Base-by-base conservation (phyloP, 2,329 filamentous ascomycete genomes). In the Aspergillus sp. region DNA sequence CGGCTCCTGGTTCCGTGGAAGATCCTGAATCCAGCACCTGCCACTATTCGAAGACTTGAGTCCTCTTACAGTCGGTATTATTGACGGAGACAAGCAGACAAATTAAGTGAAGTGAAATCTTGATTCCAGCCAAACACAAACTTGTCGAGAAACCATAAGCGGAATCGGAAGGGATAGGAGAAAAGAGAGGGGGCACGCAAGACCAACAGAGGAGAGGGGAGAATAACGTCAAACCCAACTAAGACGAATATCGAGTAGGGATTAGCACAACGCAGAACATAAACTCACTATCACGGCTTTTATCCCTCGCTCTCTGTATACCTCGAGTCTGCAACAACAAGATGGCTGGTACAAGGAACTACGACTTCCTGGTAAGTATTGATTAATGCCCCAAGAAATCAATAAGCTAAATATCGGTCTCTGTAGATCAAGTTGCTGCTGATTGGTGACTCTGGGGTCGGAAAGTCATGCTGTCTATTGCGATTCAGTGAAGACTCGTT, bases 321-420 rank as follows among this genome's bases (percentile, higher is more conserved):
- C 41, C 36, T 50, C 21, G 23, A 55, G 21, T 39, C 15, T 50
- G 25, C 32, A 21, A 48, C 36, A 59, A 19, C 66, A 75, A 56
- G 60, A 99, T 99, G 95, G 93, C 95, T 74, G 92, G 91, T 79
- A 96, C 94, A 84, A 89, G 95, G 80, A 99, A 99, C 84, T 99
- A 99, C 82, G 95, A 99, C 80, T 98, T 98, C 80, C 85, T 99
- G 81, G 94, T 98, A 89, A 75, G 89, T 80, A 30, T 19, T 39
- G 15, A 25, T 30, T 19, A 32, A 25, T 28, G 25, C 63, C 15
- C 28, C 23, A 36, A 60, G 25, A 52, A 21, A 30, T 49, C 25
- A 58, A 45, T 57, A 62, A 48, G 62, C 70, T 70, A 63, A 67
- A 57, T 54, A 36, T 54, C n/a, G 50, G 55, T 52, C 69, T 28